Percentiles rank a stretch among this genome's conserved stretches.
These are phyloP conservation scores for Neotropicomus parvogracilis DNA, from an alignment of 1,284 basidiomycete species.

Conservation along the genomic window DNA sequence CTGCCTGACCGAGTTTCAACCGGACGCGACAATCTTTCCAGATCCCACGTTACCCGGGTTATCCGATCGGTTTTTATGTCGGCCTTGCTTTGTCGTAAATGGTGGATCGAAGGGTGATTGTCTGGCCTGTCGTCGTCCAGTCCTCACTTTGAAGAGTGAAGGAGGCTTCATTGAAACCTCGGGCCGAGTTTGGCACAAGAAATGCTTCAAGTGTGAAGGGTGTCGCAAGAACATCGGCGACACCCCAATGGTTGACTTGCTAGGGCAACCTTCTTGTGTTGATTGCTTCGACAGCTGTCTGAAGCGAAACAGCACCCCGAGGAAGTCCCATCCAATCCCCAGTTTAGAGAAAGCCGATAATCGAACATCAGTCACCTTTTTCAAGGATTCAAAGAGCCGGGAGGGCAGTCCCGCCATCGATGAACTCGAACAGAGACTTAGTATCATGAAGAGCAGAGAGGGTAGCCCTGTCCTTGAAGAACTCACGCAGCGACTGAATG, in stretches of 20 bases:
- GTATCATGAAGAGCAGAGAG: constrained; percentile 53
- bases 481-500: constrained; percentile 49
- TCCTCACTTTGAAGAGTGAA: constrained; percentile 69
- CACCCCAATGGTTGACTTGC: constrained; percentile 73
- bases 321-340: constrained; percentile 34
- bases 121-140: constrained; percentile 59
- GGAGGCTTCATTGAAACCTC: constrained; percentile 70
- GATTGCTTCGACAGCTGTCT: constrained; percentile 75
- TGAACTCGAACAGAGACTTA: constrained; percentile 54
- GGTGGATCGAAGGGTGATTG: constrained; percentile 76
- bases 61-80: constrained; percentile 62
- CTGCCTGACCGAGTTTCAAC: constrained; percentile 64
- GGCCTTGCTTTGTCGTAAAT: constrained; percentile 61
- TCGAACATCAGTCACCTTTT: constrained; percentile 42
- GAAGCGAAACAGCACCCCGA: constrained; percentile 48
- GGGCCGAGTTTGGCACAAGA: constrained; percentile 71
- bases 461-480: constrained; percentile 62
- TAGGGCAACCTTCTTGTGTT: constrained; percentile 70
- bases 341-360: constrained; percentile 25
- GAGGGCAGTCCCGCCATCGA: constrained; percentile 55
- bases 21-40: constrained; percentile 80
- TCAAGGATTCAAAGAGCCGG: constrained; percentile 36
- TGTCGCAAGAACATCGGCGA: constrained; percentile 71
- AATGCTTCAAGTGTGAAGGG: constrained; percentile 69
- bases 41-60: constrained; percentile 48